A percentile compares a stretch with the other conserved stretches of the same genome.
These are phyloP conservation scores for Tolypocladium inflatum DNA, from an alignment of 2,329 filamentous ascomycete species.

Conservation along the genomic window DNA sequence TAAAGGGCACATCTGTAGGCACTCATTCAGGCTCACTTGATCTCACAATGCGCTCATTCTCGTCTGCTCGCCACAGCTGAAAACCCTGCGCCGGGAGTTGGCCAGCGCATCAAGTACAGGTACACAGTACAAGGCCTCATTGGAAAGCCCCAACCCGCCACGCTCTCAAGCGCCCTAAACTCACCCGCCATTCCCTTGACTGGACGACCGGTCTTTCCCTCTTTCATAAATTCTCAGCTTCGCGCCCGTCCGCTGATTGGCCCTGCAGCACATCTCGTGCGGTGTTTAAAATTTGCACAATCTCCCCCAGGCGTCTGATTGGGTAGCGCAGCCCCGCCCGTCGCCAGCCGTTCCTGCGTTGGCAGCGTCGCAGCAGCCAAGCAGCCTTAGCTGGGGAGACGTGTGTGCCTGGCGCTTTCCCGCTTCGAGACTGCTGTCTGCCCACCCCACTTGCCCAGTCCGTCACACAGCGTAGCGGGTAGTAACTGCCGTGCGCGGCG, in stretches of 20 bases:
- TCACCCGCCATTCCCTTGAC: background rate
- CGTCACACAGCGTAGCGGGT: background rate
- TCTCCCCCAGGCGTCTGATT: constrained; percentile 12
- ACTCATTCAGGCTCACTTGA: background rate
- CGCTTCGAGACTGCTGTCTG: background rate
- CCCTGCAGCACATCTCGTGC: background rate
- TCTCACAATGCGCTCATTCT: background rate
- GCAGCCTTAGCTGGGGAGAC: background rate
- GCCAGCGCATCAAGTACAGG: background rate
- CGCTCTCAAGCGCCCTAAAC: background rate
- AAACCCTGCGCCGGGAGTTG: background rate
- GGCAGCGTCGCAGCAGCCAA: background rate
- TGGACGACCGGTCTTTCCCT: background rate
- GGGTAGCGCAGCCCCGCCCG: background rate
- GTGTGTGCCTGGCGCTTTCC: constrained; percentile 9
- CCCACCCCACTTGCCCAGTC: background rate
- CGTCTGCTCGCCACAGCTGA: background rate
- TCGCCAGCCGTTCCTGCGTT: background rate
- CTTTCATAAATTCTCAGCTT: background rate
- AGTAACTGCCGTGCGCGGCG: background rate
- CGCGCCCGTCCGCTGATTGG: background rate
- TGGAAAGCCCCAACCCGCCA: background rate
- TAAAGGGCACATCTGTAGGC: background rate
- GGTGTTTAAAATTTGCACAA: constrained; percentile 19
- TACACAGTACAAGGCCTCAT: background rate